Evolutionary conservation across 768 basidiomycete species (phyloP), one percentile per base, ranked within the genome.

Genomic region (Clavaria fumosa): DNA sequence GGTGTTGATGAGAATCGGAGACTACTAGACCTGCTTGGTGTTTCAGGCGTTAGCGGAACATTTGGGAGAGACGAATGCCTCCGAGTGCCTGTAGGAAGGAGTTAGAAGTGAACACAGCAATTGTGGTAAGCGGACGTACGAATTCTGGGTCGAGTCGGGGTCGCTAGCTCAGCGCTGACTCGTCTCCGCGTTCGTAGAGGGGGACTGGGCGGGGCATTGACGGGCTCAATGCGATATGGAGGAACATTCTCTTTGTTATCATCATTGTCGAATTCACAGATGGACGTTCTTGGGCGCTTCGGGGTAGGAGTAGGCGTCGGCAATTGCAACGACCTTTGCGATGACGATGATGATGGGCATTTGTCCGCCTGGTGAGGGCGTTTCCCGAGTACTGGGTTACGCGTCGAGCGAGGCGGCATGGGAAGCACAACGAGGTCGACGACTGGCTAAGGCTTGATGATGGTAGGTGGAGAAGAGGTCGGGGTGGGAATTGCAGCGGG

Each of bases 211-310:
- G 27, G 18, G 20, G 44, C 48, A 30, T 52, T 61, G 45, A 66
- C 41, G 9, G 52, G 43, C 32, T 68, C 62, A 22, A 50, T 44
- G 32, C 53, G 55, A 45, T 68, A 64, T 1, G 80, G 80, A n/a
- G 79, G 76, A 12, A 82, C 64, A 47, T 83, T 83, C 54, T 83
- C 80, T 60, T 83, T 83, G 55, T 83, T 83, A 17, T 63, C 60
- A 35, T 74, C 70, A 28, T 66, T 70, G 43, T 76, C 75, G 14
- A 65, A 37, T 22, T 53, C 43, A 4, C 53, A 54, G 11, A 53
- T 50, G 11, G 67, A 63, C 12, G 65, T 70, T 37, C 72, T 68
- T 31, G 66, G 57, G 38, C 80, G 77, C 58, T 83, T 83, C 23
- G 69, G 61, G 47, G 67, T 70, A 14, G 79, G 78, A 5, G 71